Evolutionary conservation across 139 green algal species (phyloP).

Genomic region (Picochlorum sp.): DNA sequence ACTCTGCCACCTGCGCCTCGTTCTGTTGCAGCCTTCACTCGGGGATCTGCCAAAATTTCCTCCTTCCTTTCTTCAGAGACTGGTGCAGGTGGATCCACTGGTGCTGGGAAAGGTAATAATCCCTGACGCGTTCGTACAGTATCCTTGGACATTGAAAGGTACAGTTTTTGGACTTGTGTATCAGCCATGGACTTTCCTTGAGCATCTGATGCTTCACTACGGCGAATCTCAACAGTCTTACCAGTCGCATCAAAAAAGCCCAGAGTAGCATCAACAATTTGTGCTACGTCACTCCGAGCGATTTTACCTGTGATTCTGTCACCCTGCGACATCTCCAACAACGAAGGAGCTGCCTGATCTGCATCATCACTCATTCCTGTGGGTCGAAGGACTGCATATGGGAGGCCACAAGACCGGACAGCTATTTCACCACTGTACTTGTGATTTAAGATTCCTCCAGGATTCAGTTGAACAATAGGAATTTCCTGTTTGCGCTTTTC

Average conservation of each 20-base stretch:
- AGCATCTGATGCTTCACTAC: conserved; percentile 42
- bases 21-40: conserved; percentile 14
- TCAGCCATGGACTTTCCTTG: conserved; percentile 39
- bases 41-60: conserved; percentile 47
- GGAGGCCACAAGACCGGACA: conserved; percentile 44
- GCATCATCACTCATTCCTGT: conserved; percentile 44
- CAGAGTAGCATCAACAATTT: conserved; percentile 32
- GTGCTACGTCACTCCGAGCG: conserved; percentile 56
- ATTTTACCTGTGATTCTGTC: conserved; percentile 57
- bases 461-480: conserved; percentile 84
- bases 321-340: conserved; percentile 52
- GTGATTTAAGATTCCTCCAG: conserved; percentile 62
- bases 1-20: conserved; percentile 26
- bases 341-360: conserved; percentile 12
- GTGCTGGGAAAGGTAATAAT: conserved; percentile 57
- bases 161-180: conserved; percentile 39
- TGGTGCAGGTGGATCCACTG: conserved; percentile 52
- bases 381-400: conserved; percentile 67
- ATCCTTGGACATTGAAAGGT: conserved; percentile 48
- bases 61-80: conserved; percentile 50
- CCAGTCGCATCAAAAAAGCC: conserved; percentile 34
- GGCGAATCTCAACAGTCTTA: conserved; percentile 77
- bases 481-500: conserved; percentile 57
- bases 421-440: conserved; percentile 73
- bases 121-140: conserved; percentile 44